Evolutionary conservation across 192 early-diverging fungal genomes (phyloP).

Genomic region (Backusella westeae): DNA sequence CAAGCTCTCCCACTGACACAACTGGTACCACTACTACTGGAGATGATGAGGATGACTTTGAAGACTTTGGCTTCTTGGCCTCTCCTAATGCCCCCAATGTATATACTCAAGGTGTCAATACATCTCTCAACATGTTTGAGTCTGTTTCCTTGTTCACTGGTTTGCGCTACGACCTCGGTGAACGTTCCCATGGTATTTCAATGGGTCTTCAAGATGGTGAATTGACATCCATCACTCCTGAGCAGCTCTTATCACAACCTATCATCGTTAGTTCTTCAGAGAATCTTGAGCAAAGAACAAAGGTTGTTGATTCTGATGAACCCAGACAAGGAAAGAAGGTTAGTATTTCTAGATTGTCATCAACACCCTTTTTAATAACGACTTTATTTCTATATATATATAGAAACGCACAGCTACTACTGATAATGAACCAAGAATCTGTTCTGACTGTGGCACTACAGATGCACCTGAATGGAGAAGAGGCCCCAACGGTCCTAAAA

Average conservation of each 20-base stretch:
- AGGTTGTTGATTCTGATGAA: background rate
- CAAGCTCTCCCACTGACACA: background rate
- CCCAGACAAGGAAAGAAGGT: slow-evolving; percentile 18
- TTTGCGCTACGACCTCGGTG: slow-evolving; percentile 26
- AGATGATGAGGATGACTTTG: slow-evolving; percentile 4
- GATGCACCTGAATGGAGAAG: slow-evolving; percentile 55
- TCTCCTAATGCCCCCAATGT: slow-evolving; percentile 21
- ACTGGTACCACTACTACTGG: background rate
- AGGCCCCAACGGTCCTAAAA: slow-evolving; percentile 55
- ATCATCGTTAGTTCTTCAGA: slow-evolving; percentile 6
- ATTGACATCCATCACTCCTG: background rate
- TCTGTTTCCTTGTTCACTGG: slow-evolving; percentile 26
- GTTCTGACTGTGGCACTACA: slow-evolving; percentile 45
- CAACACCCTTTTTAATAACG: background rate
- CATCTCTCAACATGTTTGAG: slow-evolving; percentile 11
- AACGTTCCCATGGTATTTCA: slow-evolving; percentile 27
- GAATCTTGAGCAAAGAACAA: background rate
- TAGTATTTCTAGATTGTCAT: background rate
- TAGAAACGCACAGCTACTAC: background rate
- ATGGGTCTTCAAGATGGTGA: slow-evolving; percentile 15
- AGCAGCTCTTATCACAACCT: background rate
- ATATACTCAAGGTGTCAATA: slow-evolving; percentile 27
- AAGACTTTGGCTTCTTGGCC: background rate
- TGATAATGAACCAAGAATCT: slow-evolving; percentile 9
- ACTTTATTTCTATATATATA: background rate